Evolutionary conservation across 495 filamentous ascomycete genomes (phyloP).

Genomic region (Chaetomidium leptoderma): DNA sequence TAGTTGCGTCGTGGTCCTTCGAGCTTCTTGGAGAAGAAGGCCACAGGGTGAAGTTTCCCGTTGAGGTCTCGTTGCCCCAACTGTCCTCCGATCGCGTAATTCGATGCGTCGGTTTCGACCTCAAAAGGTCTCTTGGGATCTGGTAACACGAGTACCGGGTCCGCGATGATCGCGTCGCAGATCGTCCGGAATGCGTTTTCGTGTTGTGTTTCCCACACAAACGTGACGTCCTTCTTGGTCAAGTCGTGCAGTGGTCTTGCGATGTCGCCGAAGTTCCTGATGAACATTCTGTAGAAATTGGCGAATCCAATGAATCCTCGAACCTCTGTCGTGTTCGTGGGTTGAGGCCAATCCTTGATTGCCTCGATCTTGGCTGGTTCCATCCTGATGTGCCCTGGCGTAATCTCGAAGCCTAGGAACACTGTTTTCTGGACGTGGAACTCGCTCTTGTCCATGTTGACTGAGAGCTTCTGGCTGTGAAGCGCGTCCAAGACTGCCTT

Average conservation of each 20-base stretch:
- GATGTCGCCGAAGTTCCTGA: not conserved
- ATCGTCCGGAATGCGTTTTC: not conserved
- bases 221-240: not conserved
- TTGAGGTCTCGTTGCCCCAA: constrained; percentile 1
- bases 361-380: not conserved
- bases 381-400: not conserved
- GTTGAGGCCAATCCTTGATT: not conserved
- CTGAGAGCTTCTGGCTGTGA: not conserved
- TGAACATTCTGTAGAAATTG: not conserved
- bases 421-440: not conserved
- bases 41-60: constrained; percentile 4
- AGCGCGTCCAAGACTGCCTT: not conserved
- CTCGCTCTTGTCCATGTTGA: constrained; percentile 1
- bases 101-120: constrained; percentile 11
- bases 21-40: constrained; percentile 13
- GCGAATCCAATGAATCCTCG: not conserved
- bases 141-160: not conserved
- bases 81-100: constrained; percentile 10
- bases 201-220: not conserved
- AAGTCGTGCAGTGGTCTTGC: not conserved
- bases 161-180: not conserved
- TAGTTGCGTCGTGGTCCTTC: constrained; percentile 4
- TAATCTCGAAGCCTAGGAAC: not conserved
- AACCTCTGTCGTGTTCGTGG: not conserved
- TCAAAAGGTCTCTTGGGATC: constrained; percentile 3